Percentiles rank a stretch among this genome's conserved stretches.
These are phyloP conservation scores for Calonectria montana DNA, from an alignment of 2,329 filamentous ascomycete species.

Conservation along the genomic window DNA sequence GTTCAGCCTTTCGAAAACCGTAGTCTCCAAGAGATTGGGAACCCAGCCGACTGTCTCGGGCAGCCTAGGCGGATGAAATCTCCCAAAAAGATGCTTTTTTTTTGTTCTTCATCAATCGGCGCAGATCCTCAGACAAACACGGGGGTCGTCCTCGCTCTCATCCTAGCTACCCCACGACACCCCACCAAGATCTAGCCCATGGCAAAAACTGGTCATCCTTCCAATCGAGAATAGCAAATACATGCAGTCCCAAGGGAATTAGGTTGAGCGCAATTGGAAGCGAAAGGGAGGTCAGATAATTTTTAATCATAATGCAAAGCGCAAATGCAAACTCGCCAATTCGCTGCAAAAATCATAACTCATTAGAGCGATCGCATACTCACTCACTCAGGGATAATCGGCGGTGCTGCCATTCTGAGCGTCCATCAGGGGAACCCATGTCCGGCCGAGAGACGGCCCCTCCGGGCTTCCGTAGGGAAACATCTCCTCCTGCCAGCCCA, in stretches of 20 bases:
- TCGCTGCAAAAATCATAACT: constrained; percentile 28
- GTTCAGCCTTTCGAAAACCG: not conserved
- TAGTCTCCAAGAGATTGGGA: not conserved
- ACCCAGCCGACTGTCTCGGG: not conserved
- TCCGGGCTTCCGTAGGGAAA: constrained; percentile 52
- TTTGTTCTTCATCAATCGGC: not conserved
- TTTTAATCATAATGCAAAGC: constrained; percentile 35
- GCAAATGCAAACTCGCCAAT: constrained; percentile 34
- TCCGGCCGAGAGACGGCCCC: constrained; percentile 56
- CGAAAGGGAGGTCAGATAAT: constrained; percentile 21
- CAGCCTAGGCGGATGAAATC: not conserved
- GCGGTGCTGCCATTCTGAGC: constrained; percentile 35
- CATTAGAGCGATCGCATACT: constrained; percentile 22
- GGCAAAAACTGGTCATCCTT: not conserved
- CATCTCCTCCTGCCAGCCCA: constrained; percentile 63
- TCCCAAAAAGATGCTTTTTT: not conserved
- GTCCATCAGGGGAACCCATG: constrained; percentile 55
- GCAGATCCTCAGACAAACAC: not conserved
- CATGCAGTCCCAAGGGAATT: constrained; percentile 1
- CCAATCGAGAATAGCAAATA: constrained; percentile 6
- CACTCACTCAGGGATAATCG: constrained; percentile 46
- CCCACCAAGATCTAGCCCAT: not conserved
- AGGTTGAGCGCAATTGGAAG: constrained; percentile 14
- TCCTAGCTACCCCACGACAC: constrained; percentile 4
- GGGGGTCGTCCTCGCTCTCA: not conserved